Conservation (phyloP, 2,329 filamentous ascomycete genomes). For the Colletotrichum sp. region DNA sequence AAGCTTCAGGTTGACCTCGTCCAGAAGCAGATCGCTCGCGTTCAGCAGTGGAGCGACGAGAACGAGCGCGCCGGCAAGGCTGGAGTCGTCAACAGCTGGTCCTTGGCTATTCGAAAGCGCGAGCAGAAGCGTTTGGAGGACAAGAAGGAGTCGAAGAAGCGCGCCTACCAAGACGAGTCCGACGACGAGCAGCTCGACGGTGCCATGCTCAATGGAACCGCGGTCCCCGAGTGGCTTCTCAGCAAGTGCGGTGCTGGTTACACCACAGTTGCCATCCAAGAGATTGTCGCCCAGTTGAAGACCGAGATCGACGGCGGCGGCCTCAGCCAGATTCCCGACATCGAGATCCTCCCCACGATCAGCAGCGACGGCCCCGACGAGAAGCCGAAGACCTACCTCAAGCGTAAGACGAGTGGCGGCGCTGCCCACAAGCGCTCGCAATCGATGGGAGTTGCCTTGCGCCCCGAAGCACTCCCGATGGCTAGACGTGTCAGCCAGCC, state of each 20-base stretch:
- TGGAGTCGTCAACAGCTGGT: constrained; percentile 63
- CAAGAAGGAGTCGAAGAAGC: constrained; percentile 37
- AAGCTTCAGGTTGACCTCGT: constrained; percentile 69
- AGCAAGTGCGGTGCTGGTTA: constrained; percentile 51
- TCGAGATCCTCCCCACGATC: constrained; percentile 64
- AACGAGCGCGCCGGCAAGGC: constrained; percentile 43
- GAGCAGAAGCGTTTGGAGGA: constrained; percentile 63
- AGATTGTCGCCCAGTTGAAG: constrained; percentile 51
- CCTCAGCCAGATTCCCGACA: constrained; percentile 57
- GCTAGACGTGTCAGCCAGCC: constrained; percentile 31
- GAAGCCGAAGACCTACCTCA: constrained; percentile 28
- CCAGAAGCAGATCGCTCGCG: constrained; percentile 63
- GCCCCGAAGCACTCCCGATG: constrained; percentile 26
- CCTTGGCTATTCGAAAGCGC: constrained; percentile 67
- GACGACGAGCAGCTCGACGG: constrained; percentile 36
- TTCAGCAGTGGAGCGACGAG: constrained; percentile 66
- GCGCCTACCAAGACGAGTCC: constrained; percentile 25
- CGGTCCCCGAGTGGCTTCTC: constrained; percentile 56
- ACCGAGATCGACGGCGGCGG: constrained; percentile 46
- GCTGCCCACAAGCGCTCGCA: constrained; percentile 37
- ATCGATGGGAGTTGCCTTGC: constrained; percentile 34
- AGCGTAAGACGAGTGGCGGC: constrained; percentile 28
- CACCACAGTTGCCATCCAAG: constrained; percentile 49
- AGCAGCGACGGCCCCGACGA: constrained; percentile 37
- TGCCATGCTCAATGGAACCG: constrained; percentile 39